Evolutionary conservation across 2,329 filamentous ascomycete genomes (phyloP).

Genomic region (Aspergillus phoenicis): DNA sequence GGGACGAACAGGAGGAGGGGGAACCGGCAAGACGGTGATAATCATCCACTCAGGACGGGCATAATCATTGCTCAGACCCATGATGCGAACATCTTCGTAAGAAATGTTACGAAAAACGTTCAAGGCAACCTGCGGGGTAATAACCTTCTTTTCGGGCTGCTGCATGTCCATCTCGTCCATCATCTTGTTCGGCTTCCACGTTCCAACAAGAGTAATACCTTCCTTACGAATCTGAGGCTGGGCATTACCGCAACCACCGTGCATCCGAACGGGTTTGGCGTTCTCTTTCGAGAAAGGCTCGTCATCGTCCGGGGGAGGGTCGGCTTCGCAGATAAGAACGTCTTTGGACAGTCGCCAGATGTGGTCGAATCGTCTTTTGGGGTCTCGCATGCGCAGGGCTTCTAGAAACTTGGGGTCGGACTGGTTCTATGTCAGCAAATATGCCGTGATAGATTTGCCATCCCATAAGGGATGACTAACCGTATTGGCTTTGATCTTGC

Average conservation of each 20-base stretch:
- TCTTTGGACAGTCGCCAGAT: conserved; percentile 93
- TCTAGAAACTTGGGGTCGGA: conserved; percentile 80
- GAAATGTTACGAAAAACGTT: conserved; percentile 84
- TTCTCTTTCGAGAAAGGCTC: conserved; percentile 69
- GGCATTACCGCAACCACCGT: conserved; percentile 90
- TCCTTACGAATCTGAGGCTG: conserved; percentile 87
- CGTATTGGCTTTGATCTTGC: conserved; percentile 95
- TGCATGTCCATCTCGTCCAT: conserved; percentile 65
- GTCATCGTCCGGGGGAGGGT: conserved; percentile 67
- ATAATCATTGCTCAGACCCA: conserved; percentile 93
- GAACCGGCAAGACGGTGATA: conserved; percentile 89
- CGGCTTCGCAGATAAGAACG: conserved; percentile 80
- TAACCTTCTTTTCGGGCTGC: conserved; percentile 74
- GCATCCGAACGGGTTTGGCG: conserved; percentile 57
- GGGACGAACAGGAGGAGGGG: conserved; percentile 90
- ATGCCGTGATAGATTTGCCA: conserved; percentile 56
- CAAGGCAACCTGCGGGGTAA: conserved; percentile 82
- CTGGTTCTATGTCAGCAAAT: conserved; percentile 60
- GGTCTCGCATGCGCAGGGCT: conserved; percentile 82
- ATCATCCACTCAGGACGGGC: conserved; percentile 99
- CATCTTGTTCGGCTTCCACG: conserved; percentile 73
- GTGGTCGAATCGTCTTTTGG: conserved; percentile 89
- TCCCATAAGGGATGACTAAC: conserved; percentile 75
- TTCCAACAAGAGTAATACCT: conserved; percentile 78
- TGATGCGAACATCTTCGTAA: conserved; percentile 76